Evolutionary conservation across 805 yeast genomes (phyloP).

Genomic region (Candida rishiriensis): DNA sequence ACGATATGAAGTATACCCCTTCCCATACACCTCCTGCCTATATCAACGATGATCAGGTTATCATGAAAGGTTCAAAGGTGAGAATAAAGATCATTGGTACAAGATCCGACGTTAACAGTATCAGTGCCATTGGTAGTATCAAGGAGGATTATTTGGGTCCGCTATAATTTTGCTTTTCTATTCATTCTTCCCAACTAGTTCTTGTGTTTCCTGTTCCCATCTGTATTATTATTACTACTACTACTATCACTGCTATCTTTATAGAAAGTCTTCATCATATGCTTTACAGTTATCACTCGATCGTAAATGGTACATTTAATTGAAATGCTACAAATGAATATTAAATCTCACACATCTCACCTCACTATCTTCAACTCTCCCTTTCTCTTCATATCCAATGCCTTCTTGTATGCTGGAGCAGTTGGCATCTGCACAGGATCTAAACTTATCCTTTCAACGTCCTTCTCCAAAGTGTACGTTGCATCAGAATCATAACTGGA

Average conservation of each 20-base stretch:
- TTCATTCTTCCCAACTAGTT: too few relatives aligned
- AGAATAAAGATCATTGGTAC: slow-evolving; percentile 96
- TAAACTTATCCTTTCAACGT: slow-evolving; percentile 42
- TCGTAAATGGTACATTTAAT: background rate
- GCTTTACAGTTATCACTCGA: too few relatives aligned
- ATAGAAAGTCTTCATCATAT: too few relatives aligned
- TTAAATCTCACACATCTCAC: slow-evolving; percentile 1
- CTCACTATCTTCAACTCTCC: slow-evolving; percentile 45
- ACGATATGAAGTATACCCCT: slow-evolving; percentile 90
- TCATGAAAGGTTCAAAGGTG: slow-evolving; percentile 89
- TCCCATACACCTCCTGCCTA: slow-evolving; percentile 98
- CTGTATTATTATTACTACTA: too few relatives aligned
- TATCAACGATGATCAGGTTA: slow-evolving; percentile 89
- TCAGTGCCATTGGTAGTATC: slow-evolving; percentile 95
- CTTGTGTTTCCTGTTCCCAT: too few relatives aligned
- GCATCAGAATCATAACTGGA: slow-evolving; percentile 89
- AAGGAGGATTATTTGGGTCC: slow-evolving; percentile 98
- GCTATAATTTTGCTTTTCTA: slow-evolving; percentile 27
- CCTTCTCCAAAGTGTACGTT: slow-evolving; percentile 61
- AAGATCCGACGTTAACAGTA: slow-evolving; percentile 94
- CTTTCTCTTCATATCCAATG: slow-evolving; percentile 77
- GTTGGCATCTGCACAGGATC: slow-evolving; percentile 96
- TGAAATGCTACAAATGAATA: too few relatives aligned
- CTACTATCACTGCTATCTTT: too few relatives aligned
- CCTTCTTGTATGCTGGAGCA: slow-evolving; percentile 94